These are phyloP conservation scores for Aspergillus hancockii DNA, from an alignment of 495 filamentous ascomycete species.

Conservation along the genomic window DNA sequence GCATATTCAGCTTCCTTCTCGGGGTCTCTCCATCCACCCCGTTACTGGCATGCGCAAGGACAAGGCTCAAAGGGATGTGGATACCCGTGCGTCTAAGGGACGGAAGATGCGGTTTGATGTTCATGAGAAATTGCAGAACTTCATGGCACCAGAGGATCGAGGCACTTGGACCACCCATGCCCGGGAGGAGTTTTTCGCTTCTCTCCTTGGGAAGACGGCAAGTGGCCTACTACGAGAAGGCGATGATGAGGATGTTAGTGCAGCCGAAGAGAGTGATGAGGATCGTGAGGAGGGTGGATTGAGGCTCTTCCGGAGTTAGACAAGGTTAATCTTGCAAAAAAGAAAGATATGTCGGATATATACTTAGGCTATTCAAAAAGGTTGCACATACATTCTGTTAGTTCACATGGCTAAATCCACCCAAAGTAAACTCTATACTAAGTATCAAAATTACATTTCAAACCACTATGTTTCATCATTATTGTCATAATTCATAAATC, in stretches of 20 bases:
- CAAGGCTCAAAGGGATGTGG: slow-evolving; percentile 78
- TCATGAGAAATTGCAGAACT: slow-evolving; percentile 96
- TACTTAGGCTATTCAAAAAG: not conserved
- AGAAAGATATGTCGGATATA: not conserved
- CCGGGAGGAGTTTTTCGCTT: slow-evolving; percentile 84
- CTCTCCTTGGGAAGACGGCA: slow-evolving; percentile 72
- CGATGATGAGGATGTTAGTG: slow-evolving; percentile 52
- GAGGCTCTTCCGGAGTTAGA: slow-evolving; percentile 67
- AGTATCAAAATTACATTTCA: not conserved
- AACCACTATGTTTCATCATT: not conserved
- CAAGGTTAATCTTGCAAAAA: not conserved
- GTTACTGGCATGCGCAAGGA: slow-evolving; percentile 73
- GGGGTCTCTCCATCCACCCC: slow-evolving; percentile 36
- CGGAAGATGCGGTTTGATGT: slow-evolving; percentile 90
- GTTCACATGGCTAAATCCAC: not conserved
- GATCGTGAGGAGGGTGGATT: slow-evolving; percentile 67
- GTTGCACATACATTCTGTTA: not conserved
- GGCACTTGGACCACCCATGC: slow-evolving; percentile 74
- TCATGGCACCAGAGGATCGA: slow-evolving; percentile 91
- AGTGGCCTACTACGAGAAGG: slow-evolving; percentile 73
- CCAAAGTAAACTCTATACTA: not conserved
- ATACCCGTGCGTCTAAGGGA: slow-evolving; percentile 94
- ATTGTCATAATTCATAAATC: slow-evolving; percentile 11
- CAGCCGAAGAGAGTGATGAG: slow-evolving; percentile 52
- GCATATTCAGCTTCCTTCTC: slow-evolving; percentile 35